These are phyloP conservation scores for Caloboletus firmus DNA, from an alignment of 1,284 basidiomycete genomes.

Conservation along the genomic window DNA sequence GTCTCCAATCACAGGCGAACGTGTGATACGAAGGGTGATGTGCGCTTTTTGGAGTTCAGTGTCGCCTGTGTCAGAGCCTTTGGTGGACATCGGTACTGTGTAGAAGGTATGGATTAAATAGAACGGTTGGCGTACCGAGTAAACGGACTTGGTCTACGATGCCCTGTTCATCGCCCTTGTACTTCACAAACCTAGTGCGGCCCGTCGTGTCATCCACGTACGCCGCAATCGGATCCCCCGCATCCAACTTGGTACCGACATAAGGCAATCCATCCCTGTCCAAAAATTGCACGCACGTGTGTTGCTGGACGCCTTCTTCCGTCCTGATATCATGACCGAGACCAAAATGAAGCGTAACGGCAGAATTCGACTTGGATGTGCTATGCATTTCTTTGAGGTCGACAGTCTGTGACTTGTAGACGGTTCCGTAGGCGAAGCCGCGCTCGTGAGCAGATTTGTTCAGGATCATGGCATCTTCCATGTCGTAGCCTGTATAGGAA, in stretches of 20 bases:
- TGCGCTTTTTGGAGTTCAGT: conserved; percentile 91
- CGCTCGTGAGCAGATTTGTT: conserved; percentile 99
- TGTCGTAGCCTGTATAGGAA: conserved; percentile 99
- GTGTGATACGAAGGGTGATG: conserved; percentile 90
- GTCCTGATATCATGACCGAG: conserved; percentile 75
- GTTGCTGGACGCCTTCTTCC: conserved; percentile 54
- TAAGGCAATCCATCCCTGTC: conserved; percentile 86
- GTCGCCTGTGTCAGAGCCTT: conserved; percentile 85
- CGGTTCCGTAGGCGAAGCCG: conserved; percentile 95
- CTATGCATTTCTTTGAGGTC: conserved; percentile 85
- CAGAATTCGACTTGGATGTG: conserved; percentile 51
- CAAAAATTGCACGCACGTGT: conserved; percentile 61
- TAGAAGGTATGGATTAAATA: background rate
- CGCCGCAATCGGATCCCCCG: conserved; percentile 82
- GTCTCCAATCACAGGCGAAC: conserved; percentile 97
- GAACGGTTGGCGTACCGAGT: conserved; percentile 57
- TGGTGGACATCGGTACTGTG: conserved; percentile 6
- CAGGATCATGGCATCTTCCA: conserved; percentile 99
- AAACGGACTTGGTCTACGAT: conserved; percentile 93
- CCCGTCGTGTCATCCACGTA: conserved; percentile 89
- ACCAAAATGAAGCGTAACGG: conserved; percentile 81
- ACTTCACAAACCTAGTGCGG: conserved; percentile 86
- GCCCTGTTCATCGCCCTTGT: conserved; percentile 94
- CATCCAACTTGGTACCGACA: conserved; percentile 68
- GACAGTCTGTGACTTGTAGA: conserved; percentile 94